These are phyloP conservation scores for Ceratobasidium papillatum DNA, from an alignment of 1,284 basidiomycete species.

Conservation along the genomic window DNA sequence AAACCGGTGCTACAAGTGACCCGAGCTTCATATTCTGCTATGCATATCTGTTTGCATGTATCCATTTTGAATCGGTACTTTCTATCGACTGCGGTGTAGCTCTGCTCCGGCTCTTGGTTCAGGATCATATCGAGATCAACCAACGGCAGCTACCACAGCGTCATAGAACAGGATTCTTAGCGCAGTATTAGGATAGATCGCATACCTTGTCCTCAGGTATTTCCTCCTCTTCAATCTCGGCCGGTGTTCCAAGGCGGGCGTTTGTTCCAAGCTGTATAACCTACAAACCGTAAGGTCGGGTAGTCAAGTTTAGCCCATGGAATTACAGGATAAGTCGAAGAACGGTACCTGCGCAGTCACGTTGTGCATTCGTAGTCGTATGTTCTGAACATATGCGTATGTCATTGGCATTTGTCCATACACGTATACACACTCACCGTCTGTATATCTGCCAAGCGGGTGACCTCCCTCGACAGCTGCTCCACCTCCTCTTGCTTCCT, in stretches of 20 bases:
- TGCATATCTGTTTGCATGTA: background rate
- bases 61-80: background rate
- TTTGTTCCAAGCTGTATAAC: background rate
- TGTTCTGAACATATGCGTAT: background rate
- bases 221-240: background rate
- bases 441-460: background rate
- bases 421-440: background rate
- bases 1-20: background rate
- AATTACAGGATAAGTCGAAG: background rate
- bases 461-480: background rate
- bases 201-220: background rate
- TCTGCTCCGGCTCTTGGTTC: background rate
- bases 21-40: background rate
- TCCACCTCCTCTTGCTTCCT: background rate
- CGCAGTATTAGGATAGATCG: background rate
- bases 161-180: background rate
- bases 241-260: background rate
- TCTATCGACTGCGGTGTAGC: background rate
- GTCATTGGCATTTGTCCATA: background rate
- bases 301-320: background rate
- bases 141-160: background rate
- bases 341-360: background rate
- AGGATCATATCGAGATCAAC: background rate
- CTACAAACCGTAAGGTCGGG: too few relatives aligned
- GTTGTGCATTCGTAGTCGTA: background rate